Percentiles rank a stretch among this genome's conserved stretches.
These are phyloP conservation scores for Castanopsis chinensis DNA, from an alignment of 306 rosid species.

Conservation along the genomic window DNA sequence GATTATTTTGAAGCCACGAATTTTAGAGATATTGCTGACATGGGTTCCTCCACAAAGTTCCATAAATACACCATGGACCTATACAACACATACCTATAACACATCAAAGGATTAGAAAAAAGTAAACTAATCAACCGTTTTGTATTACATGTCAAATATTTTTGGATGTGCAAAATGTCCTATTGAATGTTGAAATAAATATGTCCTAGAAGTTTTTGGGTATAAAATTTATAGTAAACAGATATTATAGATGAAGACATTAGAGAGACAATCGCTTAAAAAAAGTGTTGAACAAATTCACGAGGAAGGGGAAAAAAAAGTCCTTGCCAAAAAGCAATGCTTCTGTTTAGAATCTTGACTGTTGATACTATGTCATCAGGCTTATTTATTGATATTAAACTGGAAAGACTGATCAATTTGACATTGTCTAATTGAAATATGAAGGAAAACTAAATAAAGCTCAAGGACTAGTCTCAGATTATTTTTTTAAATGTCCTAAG, in stretches of 20 bases:
- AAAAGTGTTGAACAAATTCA: neutral
- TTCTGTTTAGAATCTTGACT: neutral
- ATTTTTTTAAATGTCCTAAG: neutral
- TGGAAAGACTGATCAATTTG: neutral
- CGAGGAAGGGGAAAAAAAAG: neutral
- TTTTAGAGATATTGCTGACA: conserved; percentile 82
- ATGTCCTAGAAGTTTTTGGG: neutral
- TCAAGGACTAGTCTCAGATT: neutral
- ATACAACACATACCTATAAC: conserved; percentile 89
- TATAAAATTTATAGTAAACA: neutral
- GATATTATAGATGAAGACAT: neutral
- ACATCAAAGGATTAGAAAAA: conserved; percentile 25
- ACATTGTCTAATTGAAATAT: neutral
- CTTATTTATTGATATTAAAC: neutral
- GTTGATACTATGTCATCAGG: neutral
- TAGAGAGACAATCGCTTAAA: neutral
- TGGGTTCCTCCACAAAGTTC: conserved; percentile 99
- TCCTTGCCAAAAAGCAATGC: neutral
- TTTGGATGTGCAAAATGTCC: neutral
- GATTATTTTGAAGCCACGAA: conserved; percentile 87
- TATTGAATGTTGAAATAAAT: neutral
- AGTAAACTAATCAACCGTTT: neutral
- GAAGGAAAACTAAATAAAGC: neutral
- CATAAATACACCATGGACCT: conserved; percentile 94
- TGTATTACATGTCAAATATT: neutral